Percentiles rank a stretch among this genome's conserved stretches.
These are phyloP conservation scores for Calonectria leucothoes DNA, from an alignment of 2,329 filamentous ascomycete genomes.

Conservation along the genomic window DNA sequence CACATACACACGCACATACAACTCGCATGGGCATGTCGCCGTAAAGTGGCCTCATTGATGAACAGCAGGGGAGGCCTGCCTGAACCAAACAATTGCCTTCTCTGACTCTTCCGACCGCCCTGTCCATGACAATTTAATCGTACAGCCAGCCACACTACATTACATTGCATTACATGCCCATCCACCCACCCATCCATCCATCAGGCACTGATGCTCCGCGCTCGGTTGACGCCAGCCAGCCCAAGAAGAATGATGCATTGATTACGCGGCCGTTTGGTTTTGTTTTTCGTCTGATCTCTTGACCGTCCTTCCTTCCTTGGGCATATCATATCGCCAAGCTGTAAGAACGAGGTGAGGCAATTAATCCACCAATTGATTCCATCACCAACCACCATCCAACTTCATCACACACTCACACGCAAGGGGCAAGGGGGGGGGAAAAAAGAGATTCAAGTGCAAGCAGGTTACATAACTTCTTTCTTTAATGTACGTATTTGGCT, in stretches of 20 bases:
- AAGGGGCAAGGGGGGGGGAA: too few relatives aligned
- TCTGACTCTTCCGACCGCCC: not conserved
- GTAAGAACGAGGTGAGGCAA: not conserved
- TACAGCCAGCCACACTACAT: not conserved
- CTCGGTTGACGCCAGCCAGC: not conserved
- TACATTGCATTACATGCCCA: not conserved
- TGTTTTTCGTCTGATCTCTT: slow-evolving; percentile 14
- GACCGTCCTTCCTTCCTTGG: not conserved
- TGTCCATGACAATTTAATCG: not conserved
- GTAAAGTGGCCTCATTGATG: slow-evolving; percentile 16
- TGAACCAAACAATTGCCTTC: not conserved
- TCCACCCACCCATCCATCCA: too few relatives aligned
- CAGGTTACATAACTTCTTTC: slow-evolving; percentile 1
- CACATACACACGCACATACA: too few relatives aligned
- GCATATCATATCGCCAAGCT: not conserved
- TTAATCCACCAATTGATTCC: slow-evolving; percentile 9
- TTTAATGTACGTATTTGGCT: slow-evolving; percentile 13
- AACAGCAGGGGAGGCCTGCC: not conserved
- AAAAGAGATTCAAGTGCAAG: not conserved
- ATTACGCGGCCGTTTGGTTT: slow-evolving; percentile 13
- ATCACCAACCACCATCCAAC: not conserved
- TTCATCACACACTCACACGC: not conserved
- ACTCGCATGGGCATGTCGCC: too few relatives aligned
- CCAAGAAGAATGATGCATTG: not conserved
- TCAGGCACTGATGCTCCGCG: not conserved